Conservation (phyloP, 257 asterid species). For the Solanum tacnaense region DNA sequence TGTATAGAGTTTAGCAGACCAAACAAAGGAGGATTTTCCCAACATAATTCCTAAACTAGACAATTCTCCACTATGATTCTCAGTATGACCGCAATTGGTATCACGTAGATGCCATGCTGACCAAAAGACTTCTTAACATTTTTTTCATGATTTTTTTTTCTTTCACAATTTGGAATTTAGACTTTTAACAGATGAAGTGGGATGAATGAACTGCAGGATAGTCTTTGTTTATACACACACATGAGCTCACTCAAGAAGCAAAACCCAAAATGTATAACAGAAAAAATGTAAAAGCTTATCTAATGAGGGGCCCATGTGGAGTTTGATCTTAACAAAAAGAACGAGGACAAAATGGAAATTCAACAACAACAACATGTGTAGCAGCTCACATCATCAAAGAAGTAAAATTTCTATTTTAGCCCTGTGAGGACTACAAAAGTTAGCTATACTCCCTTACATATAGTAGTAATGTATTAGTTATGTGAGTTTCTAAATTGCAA, state of each 20-base stretch:
- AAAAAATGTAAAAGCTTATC: neutral
- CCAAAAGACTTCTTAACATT: neutral
- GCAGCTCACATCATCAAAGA: neutral
- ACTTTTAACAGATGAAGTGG: neutral
- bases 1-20: neutral
- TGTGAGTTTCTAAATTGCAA: neutral
- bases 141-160: neutral
- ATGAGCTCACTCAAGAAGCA: neutral
- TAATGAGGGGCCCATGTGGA: neutral
- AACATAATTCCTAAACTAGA: neutral
- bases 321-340: neutral
- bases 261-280: neutral
- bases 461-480: neutral
- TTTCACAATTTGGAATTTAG: neutral
- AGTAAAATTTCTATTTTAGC: neutral
- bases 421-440: neutral
- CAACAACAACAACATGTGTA: neutral
- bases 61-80: neutral
- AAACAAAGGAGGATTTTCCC: neutral
- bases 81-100: neutral
- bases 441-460: neutral
- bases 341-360: neutral
- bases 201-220: neutral
- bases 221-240: neutral
- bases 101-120: neutral